A percentile compares a stretch with the other conserved stretches of the same genome.
phyloP scores from a whole-genome alignment of 140 eudicot genomes.

The Bidens hawaiensis region DNA sequence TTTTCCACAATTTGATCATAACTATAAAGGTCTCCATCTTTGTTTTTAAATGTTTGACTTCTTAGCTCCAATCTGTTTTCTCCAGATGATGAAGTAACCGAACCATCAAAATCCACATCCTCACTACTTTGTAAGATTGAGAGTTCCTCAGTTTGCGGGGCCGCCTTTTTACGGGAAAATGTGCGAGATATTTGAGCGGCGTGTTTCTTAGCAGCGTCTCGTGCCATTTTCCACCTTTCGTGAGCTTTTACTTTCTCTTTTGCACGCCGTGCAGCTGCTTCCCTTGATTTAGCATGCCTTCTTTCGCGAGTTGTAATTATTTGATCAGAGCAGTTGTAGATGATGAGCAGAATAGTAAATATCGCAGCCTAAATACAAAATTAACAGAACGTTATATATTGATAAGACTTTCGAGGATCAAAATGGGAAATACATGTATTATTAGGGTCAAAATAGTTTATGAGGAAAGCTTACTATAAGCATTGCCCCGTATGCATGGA shows the following conservation, averaged over 20 bases:
- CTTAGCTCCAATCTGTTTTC: slow-evolving; percentile 40
- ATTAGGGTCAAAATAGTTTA: background rate
- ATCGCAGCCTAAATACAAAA: slow-evolving; percentile 62
- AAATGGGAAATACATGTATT: background rate
- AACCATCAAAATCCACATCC: slow-evolving; percentile 28
- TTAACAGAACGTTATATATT: background rate
- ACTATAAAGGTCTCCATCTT: slow-evolving; percentile 41
- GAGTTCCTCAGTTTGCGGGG: slow-evolving; percentile 37
- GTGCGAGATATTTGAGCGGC: slow-evolving; percentile 59
- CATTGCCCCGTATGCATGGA: slow-evolving; percentile 90
- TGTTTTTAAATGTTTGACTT: slow-evolving; percentile 29
- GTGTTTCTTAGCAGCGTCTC: slow-evolving; percentile 75
- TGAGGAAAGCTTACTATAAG: slow-evolving; percentile 60
- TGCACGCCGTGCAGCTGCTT: slow-evolving; percentile 70
- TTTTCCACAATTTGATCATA: slow-evolving; percentile 24
- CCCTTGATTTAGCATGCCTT: slow-evolving; percentile 78
- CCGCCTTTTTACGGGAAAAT: slow-evolving; percentile 49
- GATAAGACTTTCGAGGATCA: background rate
- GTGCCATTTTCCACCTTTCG: slow-evolving; percentile 78
- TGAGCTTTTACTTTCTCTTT: slow-evolving; percentile 68
- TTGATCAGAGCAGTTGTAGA: slow-evolving; percentile 84
- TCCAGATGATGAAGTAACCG: slow-evolving; percentile 12
- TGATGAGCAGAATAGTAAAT: slow-evolving; percentile 63
- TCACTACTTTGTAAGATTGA: slow-evolving; percentile 35
- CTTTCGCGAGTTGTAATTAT: slow-evolving; percentile 69